These are phyloP conservation scores for Arthrobotrys pseudoclavata DNA, from an alignment of 2,329 filamentous ascomycete genomes.

Conservation along the genomic window DNA sequence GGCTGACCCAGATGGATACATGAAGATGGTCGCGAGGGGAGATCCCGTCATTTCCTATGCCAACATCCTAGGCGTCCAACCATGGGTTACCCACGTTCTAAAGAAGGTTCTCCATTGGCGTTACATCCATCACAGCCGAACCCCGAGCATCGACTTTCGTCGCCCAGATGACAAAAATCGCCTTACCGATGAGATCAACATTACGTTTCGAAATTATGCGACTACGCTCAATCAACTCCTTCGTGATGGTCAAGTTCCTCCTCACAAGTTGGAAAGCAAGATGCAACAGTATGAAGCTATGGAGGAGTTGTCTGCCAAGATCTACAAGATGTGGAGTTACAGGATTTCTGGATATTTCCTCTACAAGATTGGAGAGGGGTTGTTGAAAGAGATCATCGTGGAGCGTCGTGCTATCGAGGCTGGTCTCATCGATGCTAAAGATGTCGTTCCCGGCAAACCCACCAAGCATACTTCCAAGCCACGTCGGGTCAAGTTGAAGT, in stretches of 20 bases:
- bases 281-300: slow-evolving; percentile 27
- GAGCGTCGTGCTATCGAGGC: neutral
- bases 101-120: slow-evolving; percentile 12
- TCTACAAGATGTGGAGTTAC: slow-evolving; percentile 37
- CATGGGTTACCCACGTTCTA: slow-evolving; percentile 26
- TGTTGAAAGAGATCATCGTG: slow-evolving; percentile 36
- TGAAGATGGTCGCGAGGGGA: slow-evolving; percentile 9
- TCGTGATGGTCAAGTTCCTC: neutral
- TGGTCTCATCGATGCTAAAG: neutral
- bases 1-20: slow-evolving; percentile 25
- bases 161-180: slow-evolving; percentile 2
- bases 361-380: slow-evolving; percentile 35
- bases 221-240: slow-evolving; percentile 5
- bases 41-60: slow-evolving; percentile 1
- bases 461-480: neutral
- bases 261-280: neutral
- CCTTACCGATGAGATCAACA: slow-evolving; percentile 47
- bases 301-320: slow-evolving; percentile 26
- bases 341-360: slow-evolving; percentile 43
- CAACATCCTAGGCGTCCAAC: slow-evolving; percentile 34
- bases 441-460: neutral
- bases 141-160: slow-evolving; percentile 18
- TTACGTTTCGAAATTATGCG: slow-evolving; percentile 34
- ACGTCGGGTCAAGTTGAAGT: neutral
- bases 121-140: slow-evolving; percentile 22